Conservation (phyloP, 2,329 filamentous ascomycete species). For the Annulohypoxylon truncatum region DNA sequence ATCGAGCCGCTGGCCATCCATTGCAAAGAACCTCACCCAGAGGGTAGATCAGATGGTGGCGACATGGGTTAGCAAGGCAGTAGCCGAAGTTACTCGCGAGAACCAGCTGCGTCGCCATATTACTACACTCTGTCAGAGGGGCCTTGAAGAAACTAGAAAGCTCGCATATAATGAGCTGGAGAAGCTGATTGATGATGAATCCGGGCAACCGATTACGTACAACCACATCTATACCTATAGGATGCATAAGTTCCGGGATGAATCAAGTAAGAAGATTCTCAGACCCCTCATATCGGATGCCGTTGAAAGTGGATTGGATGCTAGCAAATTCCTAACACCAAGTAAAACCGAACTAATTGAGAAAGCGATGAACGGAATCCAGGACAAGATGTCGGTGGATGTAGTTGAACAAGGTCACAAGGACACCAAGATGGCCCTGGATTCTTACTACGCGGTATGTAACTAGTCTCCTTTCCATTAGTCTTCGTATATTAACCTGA, state of each 20-base stretch:
- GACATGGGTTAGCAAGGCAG: neutral
- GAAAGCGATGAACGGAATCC: neutral
- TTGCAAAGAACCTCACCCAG: conserved; percentile 43
- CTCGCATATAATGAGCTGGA: conserved; percentile 44
- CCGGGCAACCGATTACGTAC: conserved; percentile 51
- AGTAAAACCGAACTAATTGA: neutral
- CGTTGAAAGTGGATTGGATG: neutral
- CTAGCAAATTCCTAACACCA: neutral
- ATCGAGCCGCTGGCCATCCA: conserved; percentile 49
- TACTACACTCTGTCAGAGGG: neutral
- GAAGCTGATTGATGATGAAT: conserved; percentile 46
- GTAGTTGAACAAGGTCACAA: neutral
- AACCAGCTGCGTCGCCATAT: neutral
- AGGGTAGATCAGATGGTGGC: neutral
- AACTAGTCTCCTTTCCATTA: neutral
- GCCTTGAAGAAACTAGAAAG: neutral
- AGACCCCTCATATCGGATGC: neutral
- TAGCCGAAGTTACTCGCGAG: neutral
- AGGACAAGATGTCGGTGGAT: neutral
- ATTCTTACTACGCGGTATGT: conserved; percentile 12
- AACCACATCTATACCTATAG: conserved; percentile 53
- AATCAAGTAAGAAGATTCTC: neutral
- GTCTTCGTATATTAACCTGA: neutral
- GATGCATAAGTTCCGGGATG: conserved; percentile 34
- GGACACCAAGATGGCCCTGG: neutral